phyloP scores from a whole-genome alignment of 208 protist genomes.

The Phytomonas sp. region DNA sequence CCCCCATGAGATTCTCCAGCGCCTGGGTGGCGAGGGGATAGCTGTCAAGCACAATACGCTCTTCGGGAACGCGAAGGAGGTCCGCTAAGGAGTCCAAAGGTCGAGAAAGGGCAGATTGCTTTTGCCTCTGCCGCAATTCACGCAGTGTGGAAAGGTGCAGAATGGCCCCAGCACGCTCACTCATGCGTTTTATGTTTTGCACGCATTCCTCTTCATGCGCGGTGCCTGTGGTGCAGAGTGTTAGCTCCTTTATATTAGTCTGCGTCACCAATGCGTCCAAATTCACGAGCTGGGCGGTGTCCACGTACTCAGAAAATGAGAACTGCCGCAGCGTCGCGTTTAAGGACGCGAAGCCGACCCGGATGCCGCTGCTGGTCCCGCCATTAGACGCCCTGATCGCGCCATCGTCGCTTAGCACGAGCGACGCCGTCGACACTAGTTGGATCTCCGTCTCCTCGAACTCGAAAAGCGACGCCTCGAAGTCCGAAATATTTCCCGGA shows the following conservation, averaged over 20 bases:
- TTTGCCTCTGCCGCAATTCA: constrained; percentile 23
- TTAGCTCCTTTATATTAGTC: constrained; percentile 81
- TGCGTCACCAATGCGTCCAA: constrained; percentile 75
- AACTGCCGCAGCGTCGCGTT: constrained; percentile 83
- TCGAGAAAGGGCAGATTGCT: constrained; percentile 9
- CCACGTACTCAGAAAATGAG: constrained; percentile 65
- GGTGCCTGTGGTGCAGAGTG: not conserved
- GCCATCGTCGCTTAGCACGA: constrained; percentile 30
- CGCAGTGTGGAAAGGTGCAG: constrained; percentile 26
- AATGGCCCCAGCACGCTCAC: constrained; percentile 62
- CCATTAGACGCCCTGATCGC: constrained; percentile 1
- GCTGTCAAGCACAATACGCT: constrained; percentile 31
- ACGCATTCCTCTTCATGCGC: constrained; percentile 33
- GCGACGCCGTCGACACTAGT: constrained; percentile 51
- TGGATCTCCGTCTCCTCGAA: constrained; percentile 86
- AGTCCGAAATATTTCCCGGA: constrained; percentile 83
- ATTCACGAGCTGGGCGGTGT: constrained; percentile 60
- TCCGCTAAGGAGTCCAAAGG: constrained; percentile 38
- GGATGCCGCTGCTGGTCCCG: constrained; percentile 22
- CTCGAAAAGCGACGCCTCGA: constrained; percentile 83
- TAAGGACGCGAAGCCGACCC: constrained; percentile 65
- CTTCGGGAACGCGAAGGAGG: constrained; percentile 82
- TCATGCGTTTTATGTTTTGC: constrained; percentile 58
- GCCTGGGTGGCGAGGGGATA: constrained; percentile 46
- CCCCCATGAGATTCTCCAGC: constrained; percentile 48